Evolutionary conservation across 805 yeast genomes (phyloP), one percentile per base, ranked within the genome.

Genomic region (Saccharomycopsis sp.): DNA sequence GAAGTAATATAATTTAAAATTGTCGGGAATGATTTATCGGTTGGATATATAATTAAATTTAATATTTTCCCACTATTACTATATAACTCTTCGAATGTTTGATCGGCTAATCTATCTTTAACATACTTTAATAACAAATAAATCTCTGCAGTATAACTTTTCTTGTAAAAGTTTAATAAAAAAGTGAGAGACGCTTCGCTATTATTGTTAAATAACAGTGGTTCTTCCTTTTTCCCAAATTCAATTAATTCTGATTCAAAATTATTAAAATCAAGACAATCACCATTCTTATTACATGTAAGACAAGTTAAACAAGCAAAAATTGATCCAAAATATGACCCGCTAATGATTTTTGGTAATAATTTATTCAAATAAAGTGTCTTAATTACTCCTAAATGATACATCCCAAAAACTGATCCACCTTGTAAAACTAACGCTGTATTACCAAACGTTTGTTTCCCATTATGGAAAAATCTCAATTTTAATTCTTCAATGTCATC

Each of bases 21-120:
- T 1, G 80, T 71, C 0, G 95, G 93, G 6, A 84, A 71, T 2
- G 81, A 71, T 26, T 72, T 73, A 53, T 79, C 78, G 0, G 84
- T 77, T 2, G 96, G 94, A 61, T 87, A 87, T 2, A 90, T 82
- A 1, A 88, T 81, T 38, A 93, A 79, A 60, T 90, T 93, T 41
- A 90, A 68, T 1, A 86, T 78, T 53, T 85, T 75, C 37, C 84
- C 89, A 0, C 95, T 82, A 50, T 74, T 76, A 48, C 81, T 68
- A 57, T 81, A 87, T 0, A 97, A 95, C 58, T 93, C 97, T 62
- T 90, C 96, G 62, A 93, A 93, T 0, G 98, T 93, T 59, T 83
- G 61, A 55, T 85, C 83, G 2, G 90, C 95, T 16, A 93, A 74
- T 13, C 79, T 74, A 45, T 74, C 76, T 45, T 81, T 67, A 4